These are phyloP conservation scores for Metschnikowia hibisci DNA, from an alignment of 805 yeast species.

Conservation along the genomic window DNA sequence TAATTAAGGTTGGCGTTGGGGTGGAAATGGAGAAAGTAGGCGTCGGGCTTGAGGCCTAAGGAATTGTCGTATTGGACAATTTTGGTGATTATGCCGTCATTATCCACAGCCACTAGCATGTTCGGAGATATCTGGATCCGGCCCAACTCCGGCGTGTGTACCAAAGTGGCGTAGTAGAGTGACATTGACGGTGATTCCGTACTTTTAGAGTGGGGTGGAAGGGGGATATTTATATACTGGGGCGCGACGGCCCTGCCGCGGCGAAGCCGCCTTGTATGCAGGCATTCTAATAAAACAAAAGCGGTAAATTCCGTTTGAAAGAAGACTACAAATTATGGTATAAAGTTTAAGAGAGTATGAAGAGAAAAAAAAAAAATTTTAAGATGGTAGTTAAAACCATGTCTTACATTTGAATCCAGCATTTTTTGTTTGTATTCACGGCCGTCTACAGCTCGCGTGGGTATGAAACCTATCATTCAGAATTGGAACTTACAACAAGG, in stretches of 20 bases:
- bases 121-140: slow-evolving; percentile 50
- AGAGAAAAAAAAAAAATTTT: too few species aligned
- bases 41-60: slow-evolving; percentile 13
- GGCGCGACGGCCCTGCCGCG: slow-evolving; percentile 1
- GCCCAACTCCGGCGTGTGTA: slow-evolving; percentile 65
- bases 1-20: slow-evolving; percentile 6
- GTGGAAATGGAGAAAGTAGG: slow-evolving; percentile 16
- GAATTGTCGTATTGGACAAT: slow-evolving; percentile 19
- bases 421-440: background rate
- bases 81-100: slow-evolving; percentile 50
- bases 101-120: slow-evolving; percentile 62
- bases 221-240: background rate
- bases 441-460: background rate
- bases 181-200: too few species aligned
- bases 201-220: too few species aligned
- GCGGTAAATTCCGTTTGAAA: too few species aligned
- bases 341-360: too few species aligned
- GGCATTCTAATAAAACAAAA: too few species aligned
- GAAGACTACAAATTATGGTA: too few species aligned
- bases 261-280: background rate
- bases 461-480: background rate
- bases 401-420: too few species aligned
- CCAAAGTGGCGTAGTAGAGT: slow-evolving; percentile 64
- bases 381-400: too few species aligned
- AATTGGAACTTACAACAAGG: slow-evolving; percentile 18